Base-by-base conservation (phyloP, 306 rosid species). In the Fragaria ananassa region DNA sequence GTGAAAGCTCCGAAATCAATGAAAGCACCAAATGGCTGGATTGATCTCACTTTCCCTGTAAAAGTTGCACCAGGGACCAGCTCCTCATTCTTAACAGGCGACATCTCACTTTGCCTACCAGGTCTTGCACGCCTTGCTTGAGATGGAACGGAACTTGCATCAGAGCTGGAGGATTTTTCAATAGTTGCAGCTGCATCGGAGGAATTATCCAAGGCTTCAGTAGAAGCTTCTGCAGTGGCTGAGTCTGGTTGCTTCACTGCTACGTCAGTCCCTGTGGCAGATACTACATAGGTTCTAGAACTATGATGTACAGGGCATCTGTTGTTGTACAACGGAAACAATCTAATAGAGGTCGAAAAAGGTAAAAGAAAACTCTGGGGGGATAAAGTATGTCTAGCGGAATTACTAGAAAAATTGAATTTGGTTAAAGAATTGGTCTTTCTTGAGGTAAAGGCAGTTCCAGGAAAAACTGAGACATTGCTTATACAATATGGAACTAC, bases 21-120 rank as follows among this genome's bases (percentile, higher is more conserved):
- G 69, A 96, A 96, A 54, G 98, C 99, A 74, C 99, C 99, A 81
- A 96, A 96, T 72, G 98, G 96, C 78, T 88, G 98, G 80, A 92
- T 77, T 70, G 99, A 96, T 86, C 81, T 87, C n/a, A 96, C 91
- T 93, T 96, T 96, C 75, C 99, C 99, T 0, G 90, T 83, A 88
- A 96, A 96, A 71, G 86, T 83, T 64, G 96, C 98, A 82, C 98
- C 97, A 1, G 90, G 85, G 78, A 93, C 80, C 72, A 96, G 87
- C 73, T 96, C 97, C 84, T 96, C 97, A 34, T 87, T 81, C 83
- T 85, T 92, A 73, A 96, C 81, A 10, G 93, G 96, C 50, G 98
- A 93, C 96, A 96, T 86, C 71, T 91, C 97, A 83, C 98, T 96
- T 90, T 89, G 91, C 88, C 95, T 87, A 70, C 73, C 72, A 45